Evolutionary conservation across 371 early-diverging fungal genomes (phyloP), one percentile per base, ranked within the genome.

Genomic region (Mucor circinelloides): DNA sequence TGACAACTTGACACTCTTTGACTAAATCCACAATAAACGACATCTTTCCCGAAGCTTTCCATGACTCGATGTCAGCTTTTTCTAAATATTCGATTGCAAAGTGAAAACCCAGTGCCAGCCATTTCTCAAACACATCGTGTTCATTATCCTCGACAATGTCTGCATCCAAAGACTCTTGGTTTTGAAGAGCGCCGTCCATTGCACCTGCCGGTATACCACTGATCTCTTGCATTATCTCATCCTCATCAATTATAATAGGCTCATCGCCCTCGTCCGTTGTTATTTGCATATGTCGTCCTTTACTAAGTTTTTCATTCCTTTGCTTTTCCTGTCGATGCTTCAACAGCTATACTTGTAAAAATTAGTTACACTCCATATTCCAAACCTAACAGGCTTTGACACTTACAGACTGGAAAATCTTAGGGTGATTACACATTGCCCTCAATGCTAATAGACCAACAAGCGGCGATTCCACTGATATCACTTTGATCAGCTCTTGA

Each of bases 351-450:
- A 12, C 42, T 32, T 6, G 34, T 38, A 50, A 21, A 40, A 30
- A 7, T 32, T 12, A 28, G 19, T 57, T 12, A 36, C 6, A 13
- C 48, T 44, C 44, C 19, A 44, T 44, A 21, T 48, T 28, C 10
- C n/a, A 52, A 5, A 46, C 13, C n/a, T 21, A 7, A 21, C 3
- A 46, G 10, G 25, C 21, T 23, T 25, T 12, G 23, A 17, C 13
- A 55, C 40, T 62, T 74, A 83, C 88, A 61, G 75, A 71, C 57
- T 67, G 44, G n/a, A 86, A 83, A 2, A 89, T 79, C 2, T 83
- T 75, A 1, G 93, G 94, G 71, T 93, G 93, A 55, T 91, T 92
- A 70, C 93, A 92, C 2, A 92, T 81, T 2, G 79, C 77, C 46
- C 83, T 60, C n/a, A 91, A 67, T 12, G 78, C 32, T 3, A 67